phyloP scores from a whole-genome alignment of 345 rosid species.

The Erodium maritimum region DNA sequence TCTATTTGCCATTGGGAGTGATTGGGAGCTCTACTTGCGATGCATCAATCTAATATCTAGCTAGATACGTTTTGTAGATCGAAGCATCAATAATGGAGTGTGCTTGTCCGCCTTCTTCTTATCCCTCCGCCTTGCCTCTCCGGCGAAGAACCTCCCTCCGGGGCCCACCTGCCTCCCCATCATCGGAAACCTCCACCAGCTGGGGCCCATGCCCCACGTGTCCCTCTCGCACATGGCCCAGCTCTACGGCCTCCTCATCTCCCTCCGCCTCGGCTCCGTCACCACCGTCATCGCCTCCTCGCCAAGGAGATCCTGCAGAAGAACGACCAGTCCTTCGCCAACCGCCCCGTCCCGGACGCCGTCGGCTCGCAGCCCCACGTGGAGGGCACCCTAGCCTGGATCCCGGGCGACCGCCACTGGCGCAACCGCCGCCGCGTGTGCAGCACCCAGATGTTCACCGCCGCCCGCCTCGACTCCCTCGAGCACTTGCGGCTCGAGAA shows the following conservation, averaged over 20 bases:
- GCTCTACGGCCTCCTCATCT: slow-evolving; percentile 28
- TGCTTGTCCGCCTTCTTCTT: too few species aligned
- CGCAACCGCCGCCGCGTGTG: slow-evolving; percentile 29
- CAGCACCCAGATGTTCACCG: slow-evolving; percentile 22
- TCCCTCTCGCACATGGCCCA: slow-evolving; percentile 15
- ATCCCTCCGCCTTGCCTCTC: background rate
- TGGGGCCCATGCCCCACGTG: slow-evolving; percentile 3
- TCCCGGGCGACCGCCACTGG: slow-evolving; percentile 20
- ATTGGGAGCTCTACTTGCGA: too few species aligned
- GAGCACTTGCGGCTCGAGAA: slow-evolving; percentile 22
- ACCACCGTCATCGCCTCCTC: slow-evolving; percentile 21
- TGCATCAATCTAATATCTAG: too few species aligned
- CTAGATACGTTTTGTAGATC: too few species aligned
- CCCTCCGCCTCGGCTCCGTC: slow-evolving; percentile 22
- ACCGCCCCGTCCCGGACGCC: slow-evolving; percentile 19
- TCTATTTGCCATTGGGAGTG: too few species aligned
- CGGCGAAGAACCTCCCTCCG: slow-evolving; percentile 15
- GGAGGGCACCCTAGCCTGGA: slow-evolving; percentile 27
- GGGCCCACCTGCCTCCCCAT: slow-evolving; percentile 20
- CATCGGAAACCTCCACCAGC: slow-evolving; percentile 8
- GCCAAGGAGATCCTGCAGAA: slow-evolving; percentile 26
- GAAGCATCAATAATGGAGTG: too few species aligned
- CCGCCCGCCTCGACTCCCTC: slow-evolving; percentile 16
- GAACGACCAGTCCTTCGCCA: slow-evolving; percentile 19
- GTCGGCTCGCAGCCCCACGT: slow-evolving; percentile 20